Evolutionary conservation across 1,284 basidiomycete genomes (phyloP).

Genomic region (Heterobasidion parviporum): DNA sequence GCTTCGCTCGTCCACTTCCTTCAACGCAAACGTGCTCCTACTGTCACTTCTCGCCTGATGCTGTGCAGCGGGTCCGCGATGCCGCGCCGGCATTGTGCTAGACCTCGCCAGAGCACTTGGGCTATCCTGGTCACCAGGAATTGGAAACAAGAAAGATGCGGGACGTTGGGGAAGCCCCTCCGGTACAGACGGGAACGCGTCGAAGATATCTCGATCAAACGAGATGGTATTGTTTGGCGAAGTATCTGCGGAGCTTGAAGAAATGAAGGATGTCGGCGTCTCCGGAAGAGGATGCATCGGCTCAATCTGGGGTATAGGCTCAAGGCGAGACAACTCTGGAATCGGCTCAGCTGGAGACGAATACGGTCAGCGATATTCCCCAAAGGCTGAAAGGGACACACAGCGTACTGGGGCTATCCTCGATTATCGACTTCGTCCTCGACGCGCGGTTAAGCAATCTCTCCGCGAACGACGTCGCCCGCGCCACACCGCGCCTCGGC

Average conservation of each 20-base stretch:
- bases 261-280: constrained; percentile 7
- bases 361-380: neutral
- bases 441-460: constrained; percentile 19
- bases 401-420: constrained; percentile 3
- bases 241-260: constrained; percentile 17
- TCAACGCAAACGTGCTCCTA: neutral
- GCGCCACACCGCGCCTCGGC: constrained; percentile 15
- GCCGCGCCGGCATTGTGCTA: neutral
- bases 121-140: neutral
- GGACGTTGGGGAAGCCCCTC: constrained; percentile 12
- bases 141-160: neutral
- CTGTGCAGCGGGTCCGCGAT: neutral
- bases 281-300: constrained; percentile 4
- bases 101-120: neutral
- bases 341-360: neutral
- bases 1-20: neutral
- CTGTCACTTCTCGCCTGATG: neutral
- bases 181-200: constrained; percentile 27
- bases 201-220: constrained; percentile 21
- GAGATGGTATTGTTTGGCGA: constrained; percentile 16
- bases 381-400: neutral
- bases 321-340: constrained; percentile 2
- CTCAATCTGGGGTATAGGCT: constrained; percentile 3
- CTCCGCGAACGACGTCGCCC: constrained; percentile 24
- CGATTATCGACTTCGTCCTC: constrained; percentile 14